Evolutionary conservation across 176 grass and related monocot genomes (phyloP).

Genomic region (Sorghum bicolor): DNA sequence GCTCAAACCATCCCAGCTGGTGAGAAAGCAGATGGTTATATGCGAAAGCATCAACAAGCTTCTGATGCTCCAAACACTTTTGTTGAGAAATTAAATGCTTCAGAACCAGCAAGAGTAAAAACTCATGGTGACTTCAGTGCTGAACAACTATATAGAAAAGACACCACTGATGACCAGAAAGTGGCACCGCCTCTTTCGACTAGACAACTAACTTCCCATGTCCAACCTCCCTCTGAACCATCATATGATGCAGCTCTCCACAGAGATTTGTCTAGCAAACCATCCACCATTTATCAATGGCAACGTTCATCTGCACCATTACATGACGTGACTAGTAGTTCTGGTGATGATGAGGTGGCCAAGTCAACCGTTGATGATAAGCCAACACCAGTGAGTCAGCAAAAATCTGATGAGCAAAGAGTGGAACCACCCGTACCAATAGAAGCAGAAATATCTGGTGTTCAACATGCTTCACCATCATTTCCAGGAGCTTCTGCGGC

Average conservation of each 20-base stretch:
- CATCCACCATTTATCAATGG: slow-evolving; percentile 30
- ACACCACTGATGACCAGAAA: slow-evolving; percentile 28
- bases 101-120: slow-evolving; percentile 1
- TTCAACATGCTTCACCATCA: slow-evolving; percentile 18
- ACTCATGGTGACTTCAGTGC: not conserved
- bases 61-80: slow-evolving; percentile 11
- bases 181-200: not conserved
- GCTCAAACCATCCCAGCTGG: slow-evolving; percentile 12
- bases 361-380: slow-evolving; percentile 10
- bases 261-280: slow-evolving; percentile 21
- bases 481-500: not conserved
- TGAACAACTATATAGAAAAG: slow-evolving; percentile 12
- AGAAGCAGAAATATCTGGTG: slow-evolving; percentile 21
- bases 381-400: slow-evolving; percentile 9
- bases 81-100: slow-evolving; percentile 16
- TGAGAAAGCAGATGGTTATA: slow-evolving; percentile 28
- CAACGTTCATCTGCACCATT: not conserved
- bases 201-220: slow-evolving; percentile 15
- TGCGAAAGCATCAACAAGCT: slow-evolving; percentile 20
- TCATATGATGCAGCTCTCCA: slow-evolving; percentile 15
- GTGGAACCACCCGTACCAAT: slow-evolving; percentile 4
- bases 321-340: not conserved
- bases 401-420: slow-evolving; percentile 6
- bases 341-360: slow-evolving; percentile 1
- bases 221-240: slow-evolving; percentile 19